A percentile compares a stretch with the other conserved stretches of the same genome.
Conservation (phyloP, 768 basidiomycete genomes). For the Hericium erinaceus region DNA sequence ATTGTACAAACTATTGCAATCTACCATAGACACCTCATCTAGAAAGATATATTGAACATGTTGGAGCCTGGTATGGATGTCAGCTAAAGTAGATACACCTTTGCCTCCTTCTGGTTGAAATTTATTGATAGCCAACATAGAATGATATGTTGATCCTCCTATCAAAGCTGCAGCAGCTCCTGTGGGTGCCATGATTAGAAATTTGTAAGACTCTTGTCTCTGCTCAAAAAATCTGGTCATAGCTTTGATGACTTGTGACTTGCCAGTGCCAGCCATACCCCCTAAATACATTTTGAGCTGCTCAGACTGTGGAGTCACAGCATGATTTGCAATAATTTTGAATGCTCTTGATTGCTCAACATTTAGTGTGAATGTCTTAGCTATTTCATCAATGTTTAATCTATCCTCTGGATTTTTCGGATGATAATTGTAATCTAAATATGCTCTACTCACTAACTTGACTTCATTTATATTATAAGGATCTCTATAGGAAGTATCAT, state of each 20-base stretch:
- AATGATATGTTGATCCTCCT: conserved; percentile 18
- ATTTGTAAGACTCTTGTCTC: conserved; percentile 1
- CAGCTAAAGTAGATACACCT: background rate
- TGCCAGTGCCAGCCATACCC: conserved; percentile 17
- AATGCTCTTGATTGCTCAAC: conserved; percentile 15
- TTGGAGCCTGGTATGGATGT: conserved; percentile 1
- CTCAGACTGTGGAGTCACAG: background rate
- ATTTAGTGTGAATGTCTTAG: conserved; percentile 6
- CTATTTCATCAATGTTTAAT: background rate
- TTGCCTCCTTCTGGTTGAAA: background rate
- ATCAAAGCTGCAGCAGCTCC: conserved; percentile 12
- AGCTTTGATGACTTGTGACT: conserved; percentile 10
- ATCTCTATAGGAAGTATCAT: background rate
- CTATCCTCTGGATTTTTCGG: background rate
- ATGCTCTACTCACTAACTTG: background rate
- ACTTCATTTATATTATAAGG: background rate
- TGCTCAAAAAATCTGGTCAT: conserved; percentile 8
- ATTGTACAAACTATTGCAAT: conserved; percentile 19
- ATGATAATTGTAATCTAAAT: background rate
- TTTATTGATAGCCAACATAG: conserved; percentile 4
- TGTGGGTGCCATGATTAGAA: conserved; percentile 14
- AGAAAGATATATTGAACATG: conserved; percentile 32
- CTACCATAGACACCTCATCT: conserved; percentile 37
- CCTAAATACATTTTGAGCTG: conserved; percentile 8
- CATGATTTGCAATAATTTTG: conserved; percentile 14